Evolutionary conservation across 2,329 filamentous ascomycete genomes (phyloP).

Genomic region (Cladophialophora psammophila): DNA sequence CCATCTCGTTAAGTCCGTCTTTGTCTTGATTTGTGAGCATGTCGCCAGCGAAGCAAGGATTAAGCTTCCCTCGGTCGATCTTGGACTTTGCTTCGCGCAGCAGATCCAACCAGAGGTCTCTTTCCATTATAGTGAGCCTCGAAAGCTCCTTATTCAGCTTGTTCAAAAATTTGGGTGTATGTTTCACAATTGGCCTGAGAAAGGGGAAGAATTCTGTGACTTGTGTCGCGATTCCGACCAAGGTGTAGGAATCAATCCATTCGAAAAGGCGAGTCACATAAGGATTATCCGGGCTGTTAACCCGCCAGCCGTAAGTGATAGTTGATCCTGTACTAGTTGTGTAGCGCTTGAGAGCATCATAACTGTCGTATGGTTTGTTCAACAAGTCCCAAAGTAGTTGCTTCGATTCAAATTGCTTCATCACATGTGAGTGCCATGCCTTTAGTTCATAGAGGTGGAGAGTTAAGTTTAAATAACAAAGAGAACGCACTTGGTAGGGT

Average conservation of each 20-base stretch:
- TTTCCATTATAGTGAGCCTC: slow-evolving; percentile 14
- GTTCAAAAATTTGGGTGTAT: slow-evolving; percentile 13
- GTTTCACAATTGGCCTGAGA: slow-evolving; percentile 4
- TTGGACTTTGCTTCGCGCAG: slow-evolving; percentile 14
- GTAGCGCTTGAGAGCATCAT: slow-evolving; percentile 1
- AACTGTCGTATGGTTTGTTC: slow-evolving; percentile 2
- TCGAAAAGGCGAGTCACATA: slow-evolving; percentile 18
- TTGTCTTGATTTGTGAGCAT: slow-evolving; percentile 13
- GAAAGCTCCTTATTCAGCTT: slow-evolving; percentile 16
- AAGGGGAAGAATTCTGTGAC: slow-evolving; percentile 5
- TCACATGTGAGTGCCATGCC: slow-evolving; percentile 7
- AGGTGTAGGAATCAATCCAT: slow-evolving; percentile 9
- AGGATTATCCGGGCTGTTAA: slow-evolving; percentile 12
- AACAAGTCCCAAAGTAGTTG: slow-evolving; percentile 6
- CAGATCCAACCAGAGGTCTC: slow-evolving; percentile 14
- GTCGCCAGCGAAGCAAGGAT: slow-evolving; percentile 11
- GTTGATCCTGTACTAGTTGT: slow-evolving; percentile 5
- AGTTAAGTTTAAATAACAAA: not conserved
- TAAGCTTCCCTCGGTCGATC: slow-evolving; percentile 11
- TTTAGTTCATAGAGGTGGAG: no score
- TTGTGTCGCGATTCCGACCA: slow-evolving; percentile 4
- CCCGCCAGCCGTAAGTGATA: slow-evolving; percentile 15
- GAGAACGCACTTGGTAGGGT: slow-evolving; percentile 12
- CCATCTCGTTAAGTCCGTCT: slow-evolving; percentile 7
- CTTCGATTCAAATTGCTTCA: slow-evolving; percentile 8